A percentile compares a stretch with the other conserved stretches of the same genome.
Conservation (phyloP, 352 stramenopile species). For the Globisporangium sylvaticum region DNA sequence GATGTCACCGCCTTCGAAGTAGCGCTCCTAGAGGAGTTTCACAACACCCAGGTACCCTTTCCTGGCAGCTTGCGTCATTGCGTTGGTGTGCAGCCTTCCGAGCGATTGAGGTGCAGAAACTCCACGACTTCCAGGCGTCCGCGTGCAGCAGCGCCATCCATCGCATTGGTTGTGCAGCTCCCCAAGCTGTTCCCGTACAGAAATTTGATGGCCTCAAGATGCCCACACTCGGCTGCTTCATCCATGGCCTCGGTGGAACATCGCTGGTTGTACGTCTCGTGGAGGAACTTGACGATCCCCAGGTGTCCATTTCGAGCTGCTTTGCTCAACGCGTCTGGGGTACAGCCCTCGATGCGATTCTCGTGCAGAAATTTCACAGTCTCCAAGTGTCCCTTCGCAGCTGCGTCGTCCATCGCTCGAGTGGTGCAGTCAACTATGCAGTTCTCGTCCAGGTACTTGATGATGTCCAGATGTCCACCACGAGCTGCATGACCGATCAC, state of each 20-base stretch:
- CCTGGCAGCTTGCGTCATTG: background rate
- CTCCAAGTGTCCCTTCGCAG: background rate
- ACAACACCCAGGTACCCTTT: background rate
- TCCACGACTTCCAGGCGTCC: too few relatives aligned
- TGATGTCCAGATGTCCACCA: background rate
- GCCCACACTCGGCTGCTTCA: too few relatives aligned
- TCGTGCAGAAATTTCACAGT: background rate
- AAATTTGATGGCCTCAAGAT: too few relatives aligned
- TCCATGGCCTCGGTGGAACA: too few relatives aligned
- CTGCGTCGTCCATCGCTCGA: background rate
- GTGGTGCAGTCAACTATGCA: background rate
- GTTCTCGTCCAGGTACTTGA: background rate
- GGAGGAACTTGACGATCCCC: background rate
- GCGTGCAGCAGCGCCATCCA: too few relatives aligned
- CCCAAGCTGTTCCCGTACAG: too few relatives aligned
- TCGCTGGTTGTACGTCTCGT: too few relatives aligned
- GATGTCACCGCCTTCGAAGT: background rate
- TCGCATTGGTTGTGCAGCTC: too few relatives aligned
- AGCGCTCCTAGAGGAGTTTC: background rate
- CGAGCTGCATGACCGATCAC: background rate
- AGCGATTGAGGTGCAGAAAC: too few relatives aligned
- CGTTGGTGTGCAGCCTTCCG: background rate
- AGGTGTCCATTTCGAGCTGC: background rate
- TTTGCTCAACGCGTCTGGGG: background rate
- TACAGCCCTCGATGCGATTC: background rate